Percentiles rank a stretch among this genome's conserved stretches.
Evolutionary conservation across 2,329 filamentous ascomycete genomes (phyloP).

Genomic region (Penicillium oxalicum): DNA sequence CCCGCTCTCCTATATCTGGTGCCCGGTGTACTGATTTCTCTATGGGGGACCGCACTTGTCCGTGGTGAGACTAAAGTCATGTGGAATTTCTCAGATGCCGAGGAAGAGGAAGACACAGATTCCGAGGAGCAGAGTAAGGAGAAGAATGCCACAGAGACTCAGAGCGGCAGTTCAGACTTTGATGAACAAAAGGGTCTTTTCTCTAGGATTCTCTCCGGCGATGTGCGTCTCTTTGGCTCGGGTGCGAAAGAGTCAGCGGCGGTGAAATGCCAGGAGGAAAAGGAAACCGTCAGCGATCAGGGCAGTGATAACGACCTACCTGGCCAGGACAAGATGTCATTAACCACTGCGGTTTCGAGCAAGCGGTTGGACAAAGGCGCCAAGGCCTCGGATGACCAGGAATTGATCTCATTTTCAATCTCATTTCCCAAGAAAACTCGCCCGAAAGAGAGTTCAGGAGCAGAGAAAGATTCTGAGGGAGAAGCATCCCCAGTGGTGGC

Average conservation of each 20-base stretch:
- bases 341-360: conserved; percentile 2
- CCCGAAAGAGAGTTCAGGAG: not conserved
- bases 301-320: conserved; percentile 2
- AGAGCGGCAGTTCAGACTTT: not conserved
- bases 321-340: not conserved
- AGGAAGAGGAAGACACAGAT: conserved; percentile 39
- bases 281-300: conserved; percentile 2
- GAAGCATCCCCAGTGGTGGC: conserved; percentile 14
- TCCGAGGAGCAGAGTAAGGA: conserved; percentile 39
- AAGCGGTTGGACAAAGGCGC: conserved; percentile 8
- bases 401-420: conserved; percentile 30
- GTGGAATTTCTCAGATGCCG: conserved; percentile 72
- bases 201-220: conserved; percentile 24
- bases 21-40: conserved; percentile 67
- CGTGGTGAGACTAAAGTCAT: conserved; percentile 68
- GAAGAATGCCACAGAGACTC: no score
- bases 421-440: conserved; percentile 23
- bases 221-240: conserved; percentile 12
- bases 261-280: conserved; percentile 1
- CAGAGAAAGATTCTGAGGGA: not conserved
- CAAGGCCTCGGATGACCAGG: conserved; percentile 12
- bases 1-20: conserved; percentile 90
- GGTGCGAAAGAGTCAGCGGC: not conserved
- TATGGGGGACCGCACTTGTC: conserved; percentile 67
- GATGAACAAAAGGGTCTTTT: conserved; percentile 19